Evolutionary conservation across 208 protist genomes (phyloP).

Genomic region (Leishmania braziliensis): DNA sequence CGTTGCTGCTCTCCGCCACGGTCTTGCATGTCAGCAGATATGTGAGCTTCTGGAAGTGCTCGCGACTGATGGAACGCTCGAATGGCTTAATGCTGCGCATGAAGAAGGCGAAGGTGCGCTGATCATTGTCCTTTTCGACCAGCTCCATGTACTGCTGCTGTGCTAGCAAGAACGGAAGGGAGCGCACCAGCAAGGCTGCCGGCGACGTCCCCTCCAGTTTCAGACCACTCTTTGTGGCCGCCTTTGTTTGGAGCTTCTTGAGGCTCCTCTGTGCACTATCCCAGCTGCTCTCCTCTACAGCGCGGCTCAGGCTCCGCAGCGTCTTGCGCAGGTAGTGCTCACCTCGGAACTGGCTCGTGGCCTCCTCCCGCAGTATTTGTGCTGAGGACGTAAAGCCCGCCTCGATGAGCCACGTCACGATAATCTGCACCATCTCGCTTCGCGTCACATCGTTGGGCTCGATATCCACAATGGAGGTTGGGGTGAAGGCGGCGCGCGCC

Average conservation of each 20-base stretch:
- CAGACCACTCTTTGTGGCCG: conserved; percentile 17
- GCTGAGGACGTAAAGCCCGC: conserved; percentile 79
- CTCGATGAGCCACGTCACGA: conserved; percentile 70
- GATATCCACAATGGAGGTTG: conserved; percentile 54
- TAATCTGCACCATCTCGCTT: conserved; percentile 70
- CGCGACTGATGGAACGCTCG: conserved; percentile 60
- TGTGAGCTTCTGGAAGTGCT: conserved; percentile 77
- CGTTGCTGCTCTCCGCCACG: conserved; percentile 58
- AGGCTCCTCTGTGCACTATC: conserved; percentile 60
- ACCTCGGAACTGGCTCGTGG: conserved; percentile 58
- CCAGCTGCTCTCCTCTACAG: conserved; percentile 80
- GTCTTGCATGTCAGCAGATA: conserved; percentile 85
- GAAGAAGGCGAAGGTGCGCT: conserved; percentile 81
- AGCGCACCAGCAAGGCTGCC: conserved; percentile 38
- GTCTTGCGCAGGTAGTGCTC: conserved; percentile 81
- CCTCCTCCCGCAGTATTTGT: conserved; percentile 84
- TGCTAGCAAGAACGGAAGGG: conserved; percentile 70
- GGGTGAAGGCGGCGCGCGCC: conserved; percentile 4
- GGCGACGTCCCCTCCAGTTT: conserved; percentile 27
- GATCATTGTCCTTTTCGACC: conserved; percentile 76
- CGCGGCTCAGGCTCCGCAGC: conserved; percentile 60
- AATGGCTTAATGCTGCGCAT: conserved; percentile 83
- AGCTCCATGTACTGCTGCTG: conserved; percentile 87
- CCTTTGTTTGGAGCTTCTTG: conserved; percentile 59
- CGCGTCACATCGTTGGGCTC: conserved; percentile 68